A percentile compares a stretch with the other conserved stretches of the same genome.
Conservation (phyloP, 1,284 basidiomycete genomes). For the Athelia psychrophila region DNA sequence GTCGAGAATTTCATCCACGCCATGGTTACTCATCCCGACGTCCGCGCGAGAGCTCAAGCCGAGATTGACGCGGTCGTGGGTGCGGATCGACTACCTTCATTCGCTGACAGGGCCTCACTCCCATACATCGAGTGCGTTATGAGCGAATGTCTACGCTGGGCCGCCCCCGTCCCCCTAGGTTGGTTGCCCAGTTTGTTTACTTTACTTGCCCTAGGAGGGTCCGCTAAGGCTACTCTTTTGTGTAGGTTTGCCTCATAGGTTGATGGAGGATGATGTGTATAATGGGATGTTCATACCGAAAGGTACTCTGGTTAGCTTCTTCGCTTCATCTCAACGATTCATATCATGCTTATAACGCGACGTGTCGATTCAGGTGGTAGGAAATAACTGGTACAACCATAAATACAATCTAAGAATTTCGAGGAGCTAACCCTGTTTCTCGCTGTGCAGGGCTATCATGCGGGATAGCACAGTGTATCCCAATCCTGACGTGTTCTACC, state of each 20-base stretch:
- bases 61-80: conserved; percentile 57
- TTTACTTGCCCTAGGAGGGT: conserved; percentile 6
- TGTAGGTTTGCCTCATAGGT: conserved; percentile 41
- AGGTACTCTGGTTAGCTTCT: conserved; percentile 20
- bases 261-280: conserved; percentile 35
- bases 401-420: too few species aligned
- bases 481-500: conserved; percentile 43
- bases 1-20: conserved; percentile 57
- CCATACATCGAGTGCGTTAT: conserved; percentile 49
- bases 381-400: too few species aligned
- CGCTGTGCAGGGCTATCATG: conserved; percentile 43
- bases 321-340: conserved; percentile 26
- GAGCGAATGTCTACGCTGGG: conserved; percentile 49
- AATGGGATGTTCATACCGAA: conserved; percentile 30
- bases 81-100: conserved; percentile 44
- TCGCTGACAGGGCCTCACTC: conserved; percentile 44
- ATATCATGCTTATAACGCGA: too few species aligned
- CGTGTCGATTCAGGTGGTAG: too few species aligned
- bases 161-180: conserved; percentile 50
- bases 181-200: conserved; percentile 11
- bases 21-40: conserved; percentile 51
- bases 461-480: conserved; percentile 45
- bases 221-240: background rate
- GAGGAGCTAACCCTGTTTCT: background rate
- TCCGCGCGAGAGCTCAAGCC: conserved; percentile 46